Evolutionary conservation across 2,329 filamentous ascomycete species (phyloP).

Genomic region (Nemania sp.): DNA sequence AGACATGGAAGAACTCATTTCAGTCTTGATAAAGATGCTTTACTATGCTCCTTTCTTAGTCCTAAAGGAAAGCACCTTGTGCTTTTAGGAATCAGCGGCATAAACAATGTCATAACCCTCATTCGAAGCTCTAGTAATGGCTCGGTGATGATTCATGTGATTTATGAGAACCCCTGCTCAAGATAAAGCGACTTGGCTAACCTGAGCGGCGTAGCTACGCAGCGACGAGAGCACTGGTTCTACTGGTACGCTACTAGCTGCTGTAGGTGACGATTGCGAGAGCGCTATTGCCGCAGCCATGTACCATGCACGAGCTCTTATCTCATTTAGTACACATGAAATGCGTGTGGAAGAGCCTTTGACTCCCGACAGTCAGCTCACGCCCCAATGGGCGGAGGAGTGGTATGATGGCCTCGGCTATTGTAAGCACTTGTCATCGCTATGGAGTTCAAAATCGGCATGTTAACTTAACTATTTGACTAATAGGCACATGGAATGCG

Average conservation of each 20-base stretch:
- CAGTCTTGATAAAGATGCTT: constrained; percentile 78
- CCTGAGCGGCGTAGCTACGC: constrained; percentile 57
- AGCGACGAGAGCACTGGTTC: constrained; percentile 74
- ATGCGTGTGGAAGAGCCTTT: constrained; percentile 61
- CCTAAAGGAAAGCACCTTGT: constrained; percentile 79
- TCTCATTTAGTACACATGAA: constrained; percentile 55
- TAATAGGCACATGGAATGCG: constrained; percentile 86
- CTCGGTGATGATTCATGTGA: constrained; percentile 74
- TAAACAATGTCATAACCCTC: constrained; percentile 76
- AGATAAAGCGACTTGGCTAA: constrained; percentile 28
- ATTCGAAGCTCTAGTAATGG: constrained; percentile 75
- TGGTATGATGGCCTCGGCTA: constrained; percentile 96
- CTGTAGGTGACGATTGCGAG: constrained; percentile 79
- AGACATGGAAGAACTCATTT: constrained; percentile 79
- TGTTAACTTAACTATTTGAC: constrained; percentile 21
- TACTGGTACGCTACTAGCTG: constrained; percentile 73
- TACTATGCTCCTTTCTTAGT: constrained; percentile 82
- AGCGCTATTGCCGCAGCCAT: constrained; percentile 82
- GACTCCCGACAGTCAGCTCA: constrained; percentile 61
- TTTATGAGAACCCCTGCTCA: constrained; percentile 43
- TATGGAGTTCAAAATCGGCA: not conserved
- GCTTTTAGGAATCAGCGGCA: constrained; percentile 80
- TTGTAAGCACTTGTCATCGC: constrained; percentile 62
- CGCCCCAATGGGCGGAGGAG: constrained; percentile 78
- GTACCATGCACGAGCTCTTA: constrained; percentile 83